Percentiles rank a stretch among this genome's conserved stretches.
Evolutionary conservation across 2,329 filamentous ascomycete genomes (phyloP).

Genomic region (Colletotrichum destructivum): DNA sequence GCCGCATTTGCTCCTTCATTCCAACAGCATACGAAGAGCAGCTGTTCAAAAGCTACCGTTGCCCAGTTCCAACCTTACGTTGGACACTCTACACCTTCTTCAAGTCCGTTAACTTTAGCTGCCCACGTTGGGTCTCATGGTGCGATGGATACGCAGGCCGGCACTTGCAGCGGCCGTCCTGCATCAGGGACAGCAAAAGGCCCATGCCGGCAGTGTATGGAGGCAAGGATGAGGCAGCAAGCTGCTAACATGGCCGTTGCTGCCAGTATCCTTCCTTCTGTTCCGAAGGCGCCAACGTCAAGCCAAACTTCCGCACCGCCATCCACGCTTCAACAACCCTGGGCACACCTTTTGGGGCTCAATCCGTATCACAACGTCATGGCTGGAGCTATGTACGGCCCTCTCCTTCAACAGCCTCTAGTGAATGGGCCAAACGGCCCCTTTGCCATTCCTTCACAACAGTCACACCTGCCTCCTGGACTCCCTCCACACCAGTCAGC

Average conservation of each 20-base stretch:
- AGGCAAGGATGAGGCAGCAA: slow-evolving; percentile 38
- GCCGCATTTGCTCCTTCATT: neutral
- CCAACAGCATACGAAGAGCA: neutral
- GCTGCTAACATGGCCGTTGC: slow-evolving; percentile 27
- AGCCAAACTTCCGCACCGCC: slow-evolving; percentile 9
- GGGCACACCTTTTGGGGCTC: slow-evolving; percentile 31
- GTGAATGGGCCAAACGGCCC: slow-evolving; percentile 13
- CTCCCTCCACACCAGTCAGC: slow-evolving; percentile 16
- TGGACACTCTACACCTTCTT: neutral
- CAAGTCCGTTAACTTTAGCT: neutral
- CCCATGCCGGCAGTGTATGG: slow-evolving; percentile 39
- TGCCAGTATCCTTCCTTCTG: slow-evolving; percentile 1
- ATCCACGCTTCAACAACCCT: slow-evolving; percentile 29
- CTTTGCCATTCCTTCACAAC: slow-evolving; percentile 31
- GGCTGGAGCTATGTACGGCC: slow-evolving; percentile 31
- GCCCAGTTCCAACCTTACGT: neutral
- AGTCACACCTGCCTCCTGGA: slow-evolving; percentile 1
- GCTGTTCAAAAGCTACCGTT: neutral
- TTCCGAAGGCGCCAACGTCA: neutral
- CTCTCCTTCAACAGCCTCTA: slow-evolving; percentile 35
- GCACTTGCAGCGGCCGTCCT: slow-evolving; percentile 20
- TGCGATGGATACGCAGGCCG: neutral
- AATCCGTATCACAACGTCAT: slow-evolving; percentile 38
- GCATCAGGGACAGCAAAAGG: slow-evolving; percentile 21
- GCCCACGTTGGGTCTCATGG: slow-evolving; percentile 7